phyloP scores from a whole-genome alignment of 2,329 filamentous ascomycete genomes.

The Colletotrichum noveboracense region DNA sequence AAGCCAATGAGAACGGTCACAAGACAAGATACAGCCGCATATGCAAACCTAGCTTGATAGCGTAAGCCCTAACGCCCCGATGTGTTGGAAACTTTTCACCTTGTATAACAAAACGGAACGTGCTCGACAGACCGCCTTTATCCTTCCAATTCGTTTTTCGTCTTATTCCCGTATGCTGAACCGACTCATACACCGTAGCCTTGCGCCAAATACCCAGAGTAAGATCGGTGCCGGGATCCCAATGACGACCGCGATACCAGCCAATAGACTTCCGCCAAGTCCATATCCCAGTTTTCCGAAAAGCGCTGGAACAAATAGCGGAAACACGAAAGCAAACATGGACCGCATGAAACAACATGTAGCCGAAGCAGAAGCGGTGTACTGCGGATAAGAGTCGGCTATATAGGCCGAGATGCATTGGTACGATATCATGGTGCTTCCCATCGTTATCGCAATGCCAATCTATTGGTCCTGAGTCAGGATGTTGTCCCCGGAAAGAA shows the following conservation, averaged over 20 bases:
- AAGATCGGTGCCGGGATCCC: constrained; percentile 40
- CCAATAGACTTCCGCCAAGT: constrained; percentile 43
- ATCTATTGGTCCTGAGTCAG: background rate
- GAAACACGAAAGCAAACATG: constrained; percentile 53
- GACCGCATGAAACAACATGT: constrained; percentile 50
- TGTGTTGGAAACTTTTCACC: background rate
- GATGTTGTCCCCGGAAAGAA: rapidly evolving
- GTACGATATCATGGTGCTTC: constrained; percentile 6
- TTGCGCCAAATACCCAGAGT: constrained; percentile 45
- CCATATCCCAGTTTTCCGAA: constrained; percentile 41
- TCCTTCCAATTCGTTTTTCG: background rate
- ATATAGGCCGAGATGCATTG: constrained; percentile 34
- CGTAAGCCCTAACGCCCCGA: background rate
- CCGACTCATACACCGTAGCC: constrained; percentile 28
- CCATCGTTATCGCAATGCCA: background rate
- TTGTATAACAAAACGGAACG: rapidly evolving
- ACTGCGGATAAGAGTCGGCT: constrained; percentile 50
- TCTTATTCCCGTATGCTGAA: background rate
- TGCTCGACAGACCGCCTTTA: rapidly evolving
- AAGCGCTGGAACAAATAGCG: constrained; percentile 50
- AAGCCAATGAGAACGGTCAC: background rate
- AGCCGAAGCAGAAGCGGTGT: constrained; percentile 52
- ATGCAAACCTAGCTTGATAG: background rate
- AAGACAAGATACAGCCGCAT: background rate
- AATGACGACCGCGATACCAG: constrained; percentile 39